These are phyloP conservation scores for Fagopyrum homotropicum DNA, from an alignment of 148 eudicot genomes.

Conservation along the genomic window DNA sequence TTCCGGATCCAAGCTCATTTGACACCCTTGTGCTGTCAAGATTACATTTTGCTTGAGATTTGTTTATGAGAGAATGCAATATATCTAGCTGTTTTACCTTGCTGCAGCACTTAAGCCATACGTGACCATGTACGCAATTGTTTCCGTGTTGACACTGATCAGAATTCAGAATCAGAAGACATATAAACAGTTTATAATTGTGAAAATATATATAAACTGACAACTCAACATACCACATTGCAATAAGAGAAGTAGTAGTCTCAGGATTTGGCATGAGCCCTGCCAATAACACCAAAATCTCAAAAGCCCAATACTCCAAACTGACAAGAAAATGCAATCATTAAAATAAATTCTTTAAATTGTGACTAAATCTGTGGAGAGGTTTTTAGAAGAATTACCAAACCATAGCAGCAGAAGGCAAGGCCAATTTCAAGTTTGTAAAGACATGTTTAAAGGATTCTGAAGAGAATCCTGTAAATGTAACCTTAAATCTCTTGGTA, in stretches of 20 bases:
- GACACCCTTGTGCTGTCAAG: conserved; percentile 76
- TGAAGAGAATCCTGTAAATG: conserved; percentile 50
- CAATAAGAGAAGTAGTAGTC: conserved; percentile 62
- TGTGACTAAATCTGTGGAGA: neutral
- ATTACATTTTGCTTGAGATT: neutral
- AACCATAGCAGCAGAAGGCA: conserved; percentile 85
- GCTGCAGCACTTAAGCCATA: conserved; percentile 80
- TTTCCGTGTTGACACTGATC: conserved; percentile 71
- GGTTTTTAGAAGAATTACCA: conserved; percentile 28
- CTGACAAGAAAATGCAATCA: conserved; percentile 24
- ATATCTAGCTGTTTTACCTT: conserved; percentile 32
- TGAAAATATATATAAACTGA: neutral
- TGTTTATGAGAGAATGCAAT: neutral
- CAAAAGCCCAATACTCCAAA: conserved; percentile 88
- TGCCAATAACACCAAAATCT: conserved; percentile 73
- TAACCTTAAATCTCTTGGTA: conserved; percentile 33
- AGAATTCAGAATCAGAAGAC: neutral
- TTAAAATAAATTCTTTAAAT: neutral
- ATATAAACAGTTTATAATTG: neutral
- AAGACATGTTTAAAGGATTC: conserved; percentile 39
- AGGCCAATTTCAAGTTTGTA: conserved; percentile 45
- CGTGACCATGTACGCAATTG: conserved; percentile 58
- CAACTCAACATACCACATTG: conserved; percentile 47
- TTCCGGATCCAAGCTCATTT: conserved; percentile 79
- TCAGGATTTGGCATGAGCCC: conserved; percentile 69